These are phyloP conservation scores for Penicillium canariense DNA, from an alignment of 495 filamentous ascomycete genomes.

Conservation along the genomic window DNA sequence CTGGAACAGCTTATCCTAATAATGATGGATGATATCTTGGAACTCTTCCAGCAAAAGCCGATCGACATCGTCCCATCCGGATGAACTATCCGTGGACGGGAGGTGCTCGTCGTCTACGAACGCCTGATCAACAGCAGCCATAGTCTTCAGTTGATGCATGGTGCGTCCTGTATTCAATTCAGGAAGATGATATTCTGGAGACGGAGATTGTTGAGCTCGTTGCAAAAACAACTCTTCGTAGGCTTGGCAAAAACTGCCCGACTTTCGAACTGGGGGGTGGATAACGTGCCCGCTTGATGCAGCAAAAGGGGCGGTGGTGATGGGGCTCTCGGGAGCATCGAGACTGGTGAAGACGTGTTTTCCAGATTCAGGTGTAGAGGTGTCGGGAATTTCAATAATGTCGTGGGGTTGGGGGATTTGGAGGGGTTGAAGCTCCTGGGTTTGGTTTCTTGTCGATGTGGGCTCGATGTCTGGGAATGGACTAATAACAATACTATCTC, in stretches of 20 bases:
- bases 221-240: neutral
- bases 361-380: neutral
- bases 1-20: constrained; percentile 6
- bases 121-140: neutral
- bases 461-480: neutral
- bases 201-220: neutral
- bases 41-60: constrained; percentile 37
- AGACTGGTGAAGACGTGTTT: neutral
- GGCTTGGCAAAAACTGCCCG: neutral
- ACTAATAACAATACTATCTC: neutral
- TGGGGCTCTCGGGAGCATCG: neutral
- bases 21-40: constrained; percentile 40
- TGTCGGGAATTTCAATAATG: constrained; percentile 10
- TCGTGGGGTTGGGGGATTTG: neutral
- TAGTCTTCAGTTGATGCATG: neutral
- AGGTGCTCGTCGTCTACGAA: neutral
- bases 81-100: constrained; percentile 3
- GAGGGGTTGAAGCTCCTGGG: neutral
- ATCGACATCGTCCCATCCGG: constrained; percentile 37
- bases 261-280: constrained; percentile 5
- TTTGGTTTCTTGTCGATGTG: neutral
- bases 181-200: neutral
- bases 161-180: neutral
- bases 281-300: neutral
- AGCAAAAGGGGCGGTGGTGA: neutral